Base-by-base conservation (phyloP, 495 filamentous ascomycete genomes). In the Podospora sp. region DNA sequence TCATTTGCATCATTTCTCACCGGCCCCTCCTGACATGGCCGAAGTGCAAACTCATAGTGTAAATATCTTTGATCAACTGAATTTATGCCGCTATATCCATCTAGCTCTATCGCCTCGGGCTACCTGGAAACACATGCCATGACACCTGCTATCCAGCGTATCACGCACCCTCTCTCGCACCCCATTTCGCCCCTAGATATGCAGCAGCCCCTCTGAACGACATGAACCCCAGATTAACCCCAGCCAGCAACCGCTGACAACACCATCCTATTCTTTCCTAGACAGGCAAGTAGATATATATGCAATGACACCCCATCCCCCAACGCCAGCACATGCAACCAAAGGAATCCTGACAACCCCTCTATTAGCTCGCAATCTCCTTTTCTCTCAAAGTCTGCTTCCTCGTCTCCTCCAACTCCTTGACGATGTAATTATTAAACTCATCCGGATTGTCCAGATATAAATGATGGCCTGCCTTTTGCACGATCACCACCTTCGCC, bases 361-460 rank as follows among this genome's bases (percentile, higher is more conserved):
- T 46, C 8, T 46, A n/a, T 46, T 46, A 46, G 11, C 14, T 46
- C 40, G 40, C 40, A 6, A 55, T 55, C 52, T 24, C 25, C n/a
- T 55, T n/a, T 40, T 33, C 59, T 62, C 57, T 68, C 63, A 26
- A 9, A 27, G 60, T 46, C 53, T 58, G 49, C 52, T 53, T 65
- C 58, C 75, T 70, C 64, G 80, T 84, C 62, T 96, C 94, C 71
- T 87, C 85, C 89, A 98, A 88, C 79, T 97, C 94, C 65, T 86
- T 78, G 33, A 83, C 72, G 69, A 97, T 86, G 25, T 90, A 79
- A 33, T 84, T 77, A 76, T 99, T 98, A 77, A 98, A 99, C 73
- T 97, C 89, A 71, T 95, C 87, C 77, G 86, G 90, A 29, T 92
- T 93, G 72, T 97, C 94, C 21, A 99, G 79, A 77, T 99, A 98